Evolutionary conservation across 805 yeast genomes (phyloP).

Genomic region (Gaillardinia entomophila): DNA sequence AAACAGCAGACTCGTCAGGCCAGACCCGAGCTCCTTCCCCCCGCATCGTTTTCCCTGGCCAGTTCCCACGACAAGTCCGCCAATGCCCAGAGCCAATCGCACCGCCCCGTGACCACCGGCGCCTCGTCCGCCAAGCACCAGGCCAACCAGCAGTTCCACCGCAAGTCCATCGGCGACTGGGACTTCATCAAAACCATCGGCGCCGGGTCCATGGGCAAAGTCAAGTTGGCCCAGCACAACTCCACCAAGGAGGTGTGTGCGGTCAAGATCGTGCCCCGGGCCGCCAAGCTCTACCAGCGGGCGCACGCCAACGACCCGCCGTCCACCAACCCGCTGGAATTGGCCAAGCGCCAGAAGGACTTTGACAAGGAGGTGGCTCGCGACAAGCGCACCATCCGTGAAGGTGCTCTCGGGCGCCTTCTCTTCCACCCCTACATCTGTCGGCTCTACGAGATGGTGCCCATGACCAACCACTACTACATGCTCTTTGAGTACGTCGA

Average conservation of each 20-base stretch:
- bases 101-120: neutral
- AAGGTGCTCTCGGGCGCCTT: conserved; percentile 88
- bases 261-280: conserved; percentile 88
- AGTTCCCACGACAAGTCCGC: conserved; percentile 6
- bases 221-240: conserved; percentile 84
- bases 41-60: conserved; percentile 6
- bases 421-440: conserved; percentile 91
- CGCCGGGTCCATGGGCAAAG: conserved; percentile 99
- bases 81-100: neutral
- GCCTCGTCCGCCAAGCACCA: neutral
- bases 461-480: conserved; percentile 95
- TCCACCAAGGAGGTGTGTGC: conserved; percentile 81
- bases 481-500: conserved; percentile 95
- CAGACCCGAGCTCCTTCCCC: conserved; percentile 3
- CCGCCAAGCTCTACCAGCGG: conserved; percentile 69
- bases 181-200: conserved; percentile 92
- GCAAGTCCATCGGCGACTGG: conserved; percentile 95
- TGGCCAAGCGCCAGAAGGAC: conserved; percentile 59
- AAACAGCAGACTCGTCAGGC: conserved; percentile 4
- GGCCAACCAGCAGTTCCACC: conserved; percentile 59
- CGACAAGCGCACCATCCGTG: conserved; percentile 89
- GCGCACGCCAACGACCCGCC: conserved; percentile 68
- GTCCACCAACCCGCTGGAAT: conserved; percentile 52
- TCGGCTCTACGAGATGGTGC: conserved; percentile 84
- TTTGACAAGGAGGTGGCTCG: conserved; percentile 80